Conservation (phyloP, 2,329 filamentous ascomycete species). For the Apiospora aurea region DNA sequence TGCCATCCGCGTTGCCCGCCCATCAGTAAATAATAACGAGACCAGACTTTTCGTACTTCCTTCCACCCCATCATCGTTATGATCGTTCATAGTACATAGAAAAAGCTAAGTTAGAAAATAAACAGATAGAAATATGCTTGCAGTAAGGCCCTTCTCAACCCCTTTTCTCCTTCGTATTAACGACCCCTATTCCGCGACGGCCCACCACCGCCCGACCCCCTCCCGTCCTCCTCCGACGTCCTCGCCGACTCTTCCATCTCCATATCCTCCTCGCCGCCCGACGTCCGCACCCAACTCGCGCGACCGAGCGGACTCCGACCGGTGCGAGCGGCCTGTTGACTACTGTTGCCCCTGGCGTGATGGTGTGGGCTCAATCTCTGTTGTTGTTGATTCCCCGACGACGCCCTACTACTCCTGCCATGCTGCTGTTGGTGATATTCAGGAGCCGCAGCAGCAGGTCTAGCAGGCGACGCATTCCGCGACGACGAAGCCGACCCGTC, state of each 20-base stretch:
- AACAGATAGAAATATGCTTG: not conserved
- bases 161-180: not conserved
- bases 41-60: not conserved
- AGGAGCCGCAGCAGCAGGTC: not conserved
- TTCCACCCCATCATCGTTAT: not conserved
- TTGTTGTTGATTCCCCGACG: constrained; percentile 27
- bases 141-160: not conserved
- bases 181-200: not conserved
- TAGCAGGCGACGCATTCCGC: constrained; percentile 17
- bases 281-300: constrained; percentile 43
- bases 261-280: constrained; percentile 24
- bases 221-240: not conserved
- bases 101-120: not conserved
- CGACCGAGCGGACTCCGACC: constrained; percentile 49
- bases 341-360: not conserved
- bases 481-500: constrained; percentile 19
- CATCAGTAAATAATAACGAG: not conserved
- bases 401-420: constrained; percentile 29
- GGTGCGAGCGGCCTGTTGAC: constrained; percentile 31
- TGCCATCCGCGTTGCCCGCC: not conserved
- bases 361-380: not conserved
- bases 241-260: constrained; percentile 3
- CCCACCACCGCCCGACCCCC: not conserved
- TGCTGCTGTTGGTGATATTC: constrained; percentile 26
- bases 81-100: not conserved